Conservation (phyloP, 352 stramenopile species). For the Paralagenidium karlingii region DNA sequence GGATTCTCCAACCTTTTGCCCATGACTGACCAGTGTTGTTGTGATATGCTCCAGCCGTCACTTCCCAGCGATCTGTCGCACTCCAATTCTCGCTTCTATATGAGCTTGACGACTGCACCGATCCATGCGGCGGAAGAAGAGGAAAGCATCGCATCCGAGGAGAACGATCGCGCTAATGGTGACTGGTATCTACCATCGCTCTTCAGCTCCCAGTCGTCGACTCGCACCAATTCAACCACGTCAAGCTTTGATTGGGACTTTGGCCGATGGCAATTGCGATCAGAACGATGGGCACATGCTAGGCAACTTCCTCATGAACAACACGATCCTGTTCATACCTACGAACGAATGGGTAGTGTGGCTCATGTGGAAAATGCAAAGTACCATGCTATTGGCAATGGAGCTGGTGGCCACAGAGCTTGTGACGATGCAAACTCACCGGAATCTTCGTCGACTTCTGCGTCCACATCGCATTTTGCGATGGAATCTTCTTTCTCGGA, state of each 20-base stretch:
- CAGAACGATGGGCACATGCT: neutral
- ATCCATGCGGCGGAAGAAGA: conserved; percentile 9
- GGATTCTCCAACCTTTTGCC: too few species aligned
- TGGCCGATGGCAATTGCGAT: conserved; percentile 19
- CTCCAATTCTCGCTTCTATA: conserved; percentile 25
- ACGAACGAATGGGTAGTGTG: neutral
- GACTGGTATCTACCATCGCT: conserved; percentile 68
- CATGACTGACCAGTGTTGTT: neutral
- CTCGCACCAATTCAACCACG: conserved; percentile 25
- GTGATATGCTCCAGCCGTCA: conserved; percentile 1
- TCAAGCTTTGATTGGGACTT: conserved; percentile 76
- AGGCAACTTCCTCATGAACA: conserved; percentile 1
- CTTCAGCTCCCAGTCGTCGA: conserved; percentile 56
- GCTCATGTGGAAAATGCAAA: neutral
- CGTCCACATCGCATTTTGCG: conserved; percentile 2
- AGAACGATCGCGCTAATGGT: conserved; percentile 20
- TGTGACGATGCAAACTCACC: conserved; percentile 2
- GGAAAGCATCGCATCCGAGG: conserved; percentile 8
- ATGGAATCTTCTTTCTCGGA: neutral
- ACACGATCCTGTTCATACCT: neutral
- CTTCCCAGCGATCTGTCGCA: conserved; percentile 9
- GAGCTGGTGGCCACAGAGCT: conserved; percentile 10
- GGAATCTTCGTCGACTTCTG: too few species aligned
- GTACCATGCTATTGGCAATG: neutral
- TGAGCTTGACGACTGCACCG: conserved; percentile 21